A percentile compares a stretch with the other conserved stretches of the same genome.
Evolutionary conservation across 345 rosid species (phyloP).

Genomic region (Tarenaya hassleriana): DNA sequence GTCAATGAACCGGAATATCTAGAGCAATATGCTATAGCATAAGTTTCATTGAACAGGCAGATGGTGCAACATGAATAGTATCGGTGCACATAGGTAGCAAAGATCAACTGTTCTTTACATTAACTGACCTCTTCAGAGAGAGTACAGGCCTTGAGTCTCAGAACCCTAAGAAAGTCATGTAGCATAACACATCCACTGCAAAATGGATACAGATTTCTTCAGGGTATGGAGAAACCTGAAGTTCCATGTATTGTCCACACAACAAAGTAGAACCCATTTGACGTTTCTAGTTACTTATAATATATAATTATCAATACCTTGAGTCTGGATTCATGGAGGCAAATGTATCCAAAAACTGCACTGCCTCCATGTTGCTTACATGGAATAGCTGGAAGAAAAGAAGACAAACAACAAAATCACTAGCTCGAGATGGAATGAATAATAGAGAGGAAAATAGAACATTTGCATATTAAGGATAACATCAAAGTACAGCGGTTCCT

Average conservation of each 20-base stretch:
- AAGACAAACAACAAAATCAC: conserved; percentile 22
- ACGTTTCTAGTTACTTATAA: conserved; percentile 8
- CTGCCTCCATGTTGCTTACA: conserved; percentile 65
- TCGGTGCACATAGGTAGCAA: neutral
- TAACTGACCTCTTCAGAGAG: conserved; percentile 68
- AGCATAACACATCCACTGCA: conserved; percentile 74
- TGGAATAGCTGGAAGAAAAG: conserved; percentile 56
- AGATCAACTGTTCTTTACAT: neutral
- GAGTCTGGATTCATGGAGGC: conserved; percentile 79
- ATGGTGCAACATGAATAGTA: conserved; percentile 8
- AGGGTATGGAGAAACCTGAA: neutral
- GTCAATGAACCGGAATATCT: conserved; percentile 84
- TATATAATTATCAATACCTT: conserved; percentile 44
- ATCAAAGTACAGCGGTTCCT: too few relatives aligned
- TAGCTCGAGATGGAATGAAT: neutral
- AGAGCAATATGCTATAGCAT: conserved; percentile 21
- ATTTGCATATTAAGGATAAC: neutral
- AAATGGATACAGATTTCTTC: conserved; percentile 7
- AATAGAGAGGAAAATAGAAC: neutral
- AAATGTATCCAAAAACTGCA: conserved; percentile 71
- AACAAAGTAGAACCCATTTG: neutral
- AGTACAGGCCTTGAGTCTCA: conserved; percentile 51
- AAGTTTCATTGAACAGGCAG: conserved; percentile 8
- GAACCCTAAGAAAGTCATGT: conserved; percentile 50
- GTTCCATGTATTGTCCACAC: conserved; percentile 3